A percentile compares a stretch with the other conserved stretches of the same genome.
Evolutionary conservation across 1,284 basidiomycete species (phyloP).

Genomic region (Ustilago hordei): DNA sequence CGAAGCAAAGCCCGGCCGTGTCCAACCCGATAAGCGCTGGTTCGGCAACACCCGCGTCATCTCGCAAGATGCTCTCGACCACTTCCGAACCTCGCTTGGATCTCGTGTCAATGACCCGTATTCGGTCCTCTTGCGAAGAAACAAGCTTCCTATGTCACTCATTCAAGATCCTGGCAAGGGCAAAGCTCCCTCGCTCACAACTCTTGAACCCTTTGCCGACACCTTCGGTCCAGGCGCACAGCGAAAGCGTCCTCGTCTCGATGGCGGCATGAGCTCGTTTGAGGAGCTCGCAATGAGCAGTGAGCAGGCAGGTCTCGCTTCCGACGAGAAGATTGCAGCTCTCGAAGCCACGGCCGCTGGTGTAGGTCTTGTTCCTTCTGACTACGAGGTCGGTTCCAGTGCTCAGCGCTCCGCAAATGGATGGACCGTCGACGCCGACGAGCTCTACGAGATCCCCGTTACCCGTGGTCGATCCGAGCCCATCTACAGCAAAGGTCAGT

Average conservation of each 20-base stretch:
- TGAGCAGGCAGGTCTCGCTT: conserved; percentile 49
- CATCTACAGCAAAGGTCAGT: conserved; percentile 68
- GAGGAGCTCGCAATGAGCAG: conserved; percentile 64
- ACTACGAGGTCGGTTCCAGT: conserved; percentile 65
- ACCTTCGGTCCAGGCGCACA: conserved; percentile 68
- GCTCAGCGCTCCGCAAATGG: conserved; percentile 58
- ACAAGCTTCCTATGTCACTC: conserved; percentile 69
- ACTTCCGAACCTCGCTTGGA: conserved; percentile 67
- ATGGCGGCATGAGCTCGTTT: conserved; percentile 62
- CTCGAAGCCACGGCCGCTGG: conserved; percentile 59
- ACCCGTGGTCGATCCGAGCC: conserved; percentile 67
- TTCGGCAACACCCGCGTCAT: conserved; percentile 93
- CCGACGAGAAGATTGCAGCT: conserved; percentile 57
- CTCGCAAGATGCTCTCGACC: conserved; percentile 73
- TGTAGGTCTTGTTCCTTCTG: conserved; percentile 63
- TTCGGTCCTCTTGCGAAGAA: conserved; percentile 64
- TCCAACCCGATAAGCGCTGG: conserved; percentile 69
- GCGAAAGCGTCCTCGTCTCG: conserved; percentile 68
- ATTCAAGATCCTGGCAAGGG: conserved; percentile 64
- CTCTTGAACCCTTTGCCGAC: conserved; percentile 63
- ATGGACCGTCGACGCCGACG: conserved; percentile 53
- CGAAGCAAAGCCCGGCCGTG: conserved; percentile 68
- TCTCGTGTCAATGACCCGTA: conserved; percentile 67
- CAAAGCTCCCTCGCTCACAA: conserved; percentile 63
- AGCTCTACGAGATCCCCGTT: conserved; percentile 66